These are phyloP conservation scores for Coemansia nantahalensis DNA, from an alignment of 192 early-diverging fungal species.

Conservation along the genomic window DNA sequence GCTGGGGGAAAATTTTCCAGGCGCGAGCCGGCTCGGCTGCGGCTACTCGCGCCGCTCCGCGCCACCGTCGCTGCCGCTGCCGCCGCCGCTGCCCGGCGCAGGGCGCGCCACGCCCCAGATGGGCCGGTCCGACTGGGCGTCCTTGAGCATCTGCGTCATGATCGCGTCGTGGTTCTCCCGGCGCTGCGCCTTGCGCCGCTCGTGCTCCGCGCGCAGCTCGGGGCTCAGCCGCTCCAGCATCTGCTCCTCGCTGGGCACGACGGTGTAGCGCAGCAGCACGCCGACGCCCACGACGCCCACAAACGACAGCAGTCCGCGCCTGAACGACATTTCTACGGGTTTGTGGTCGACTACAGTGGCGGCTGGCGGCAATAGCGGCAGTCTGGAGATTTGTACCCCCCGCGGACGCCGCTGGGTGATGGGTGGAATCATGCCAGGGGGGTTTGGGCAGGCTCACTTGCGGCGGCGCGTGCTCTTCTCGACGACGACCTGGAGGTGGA, in stretches of 20 bases:
- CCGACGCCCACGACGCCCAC: conserved; percentile 40
- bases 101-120: conserved; percentile 29
- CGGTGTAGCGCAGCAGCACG: conserved; percentile 42
- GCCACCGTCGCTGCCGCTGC: not conserved
- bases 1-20: not conserved
- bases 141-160: conserved; percentile 48
- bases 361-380: too few species aligned
- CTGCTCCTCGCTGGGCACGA: conserved; percentile 46
- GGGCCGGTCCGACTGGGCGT: conserved; percentile 43
- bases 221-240: conserved; percentile 33
- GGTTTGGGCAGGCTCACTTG: conserved; percentile 10
- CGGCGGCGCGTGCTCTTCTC: conserved; percentile 25
- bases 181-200: conserved; percentile 41
- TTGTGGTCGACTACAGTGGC: too few species aligned
- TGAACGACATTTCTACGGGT: conserved; percentile 7
- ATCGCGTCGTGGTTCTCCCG: conserved; percentile 40
- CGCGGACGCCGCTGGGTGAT: too few species aligned
- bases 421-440: too few species aligned
- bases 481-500: conserved; percentile 45
- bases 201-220: conserved; percentile 44
- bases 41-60: not conserved
- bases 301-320: conserved; percentile 16
- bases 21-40: not conserved
- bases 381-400: too few species aligned
- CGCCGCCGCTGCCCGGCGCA: not conserved